Conservation (phyloP, 2,329 filamentous ascomycete species). For the Rosellinia necatrix region DNA sequence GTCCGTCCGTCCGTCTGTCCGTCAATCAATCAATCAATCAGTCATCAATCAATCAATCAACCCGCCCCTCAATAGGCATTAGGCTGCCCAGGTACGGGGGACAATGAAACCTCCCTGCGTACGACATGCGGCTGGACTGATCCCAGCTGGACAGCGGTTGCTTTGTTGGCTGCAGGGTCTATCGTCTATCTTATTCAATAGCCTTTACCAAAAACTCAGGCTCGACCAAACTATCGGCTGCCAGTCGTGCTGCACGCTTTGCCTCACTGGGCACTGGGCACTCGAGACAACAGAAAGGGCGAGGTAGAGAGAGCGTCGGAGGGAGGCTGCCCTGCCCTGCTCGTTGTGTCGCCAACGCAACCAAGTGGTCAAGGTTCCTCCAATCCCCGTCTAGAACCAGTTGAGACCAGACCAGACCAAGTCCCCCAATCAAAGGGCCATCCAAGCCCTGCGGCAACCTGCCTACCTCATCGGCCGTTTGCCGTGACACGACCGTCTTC, state of each 20-base stretch:
- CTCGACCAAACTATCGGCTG: slow-evolving; percentile 5
- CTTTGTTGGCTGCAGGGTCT: slow-evolving; percentile 19
- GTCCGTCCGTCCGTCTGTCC: slow-evolving; percentile 2
- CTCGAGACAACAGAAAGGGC: not conserved
- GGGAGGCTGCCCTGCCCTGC: slow-evolving; percentile 7
- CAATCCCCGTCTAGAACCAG: slow-evolving; percentile 35
- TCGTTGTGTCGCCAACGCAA: slow-evolving; percentile 28
- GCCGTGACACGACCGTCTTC: slow-evolving; percentile 33
- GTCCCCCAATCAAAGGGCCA: slow-evolving; percentile 26
- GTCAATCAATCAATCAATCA: slow-evolving; percentile 17
- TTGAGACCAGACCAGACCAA: slow-evolving; percentile 23
- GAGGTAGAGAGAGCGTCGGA: slow-evolving; percentile 1
- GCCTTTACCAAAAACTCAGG: slow-evolving; percentile 15
- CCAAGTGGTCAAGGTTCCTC: slow-evolving; percentile 38
- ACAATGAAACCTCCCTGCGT: slow-evolving; percentile 26
- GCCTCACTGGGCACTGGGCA: too few relatives aligned
- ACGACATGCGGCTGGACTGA: slow-evolving; percentile 27
- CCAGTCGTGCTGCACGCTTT: slow-evolving; percentile 1
- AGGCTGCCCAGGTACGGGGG: slow-evolving; percentile 8
- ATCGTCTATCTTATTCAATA: slow-evolving; percentile 19
- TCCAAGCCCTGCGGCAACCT: slow-evolving; percentile 28
- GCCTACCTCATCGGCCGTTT: slow-evolving; percentile 34
- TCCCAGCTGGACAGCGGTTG: slow-evolving; percentile 17
- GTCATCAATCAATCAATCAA: slow-evolving; percentile 16
- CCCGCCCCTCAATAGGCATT: not conserved